A percentile compares a stretch with the other conserved stretches of the same genome.
Evolutionary conservation across 306 rosid species (phyloP).

Genomic region (Spatholobus suberectus): DNA sequence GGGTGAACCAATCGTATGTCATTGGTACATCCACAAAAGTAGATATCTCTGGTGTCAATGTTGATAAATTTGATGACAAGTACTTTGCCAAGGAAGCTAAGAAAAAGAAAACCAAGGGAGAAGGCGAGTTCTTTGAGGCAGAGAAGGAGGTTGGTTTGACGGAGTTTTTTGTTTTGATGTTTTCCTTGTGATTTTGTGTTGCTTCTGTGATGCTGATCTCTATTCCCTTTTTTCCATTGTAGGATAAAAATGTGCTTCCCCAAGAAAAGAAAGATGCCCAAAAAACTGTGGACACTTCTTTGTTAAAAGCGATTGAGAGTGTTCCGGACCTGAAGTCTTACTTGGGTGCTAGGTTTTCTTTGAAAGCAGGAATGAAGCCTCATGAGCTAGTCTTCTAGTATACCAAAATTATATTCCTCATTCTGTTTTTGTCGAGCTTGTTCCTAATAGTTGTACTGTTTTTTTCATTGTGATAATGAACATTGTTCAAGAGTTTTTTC

Average conservation of each 20-base stretch:
- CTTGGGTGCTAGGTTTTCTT: slow-evolving; percentile 72
- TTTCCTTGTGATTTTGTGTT: neutral
- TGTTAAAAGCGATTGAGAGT: slow-evolving; percentile 66
- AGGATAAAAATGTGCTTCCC: slow-evolving; percentile 70
- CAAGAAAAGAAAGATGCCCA: slow-evolving; percentile 75
- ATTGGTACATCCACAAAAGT: slow-evolving; percentile 64
- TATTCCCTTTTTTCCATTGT: neutral
- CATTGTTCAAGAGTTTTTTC: neutral
- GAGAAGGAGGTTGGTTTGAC: slow-evolving; percentile 55
- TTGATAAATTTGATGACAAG: slow-evolving; percentile 62
- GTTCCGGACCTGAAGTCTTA: slow-evolving; percentile 71
- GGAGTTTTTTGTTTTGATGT: neutral
- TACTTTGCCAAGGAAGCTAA: slow-evolving; percentile 53
- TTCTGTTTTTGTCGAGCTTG: slow-evolving; percentile 27
- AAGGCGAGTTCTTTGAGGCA: slow-evolving; percentile 60
- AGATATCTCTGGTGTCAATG: slow-evolving; percentile 53
- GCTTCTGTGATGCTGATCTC: neutral
- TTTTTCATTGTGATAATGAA: neutral
- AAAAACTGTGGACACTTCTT: slow-evolving; percentile 59
- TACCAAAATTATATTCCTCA: neutral
- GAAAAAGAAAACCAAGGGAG: slow-evolving; percentile 59
- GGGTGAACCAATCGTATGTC: slow-evolving; percentile 62
- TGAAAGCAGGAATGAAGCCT: slow-evolving; percentile 75
- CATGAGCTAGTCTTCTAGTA: slow-evolving; percentile 70
- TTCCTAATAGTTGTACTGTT: slow-evolving; percentile 26